Conservation (phyloP, 1,139 yeast genomes). For the Meyerozyma smithsonii region DNA sequence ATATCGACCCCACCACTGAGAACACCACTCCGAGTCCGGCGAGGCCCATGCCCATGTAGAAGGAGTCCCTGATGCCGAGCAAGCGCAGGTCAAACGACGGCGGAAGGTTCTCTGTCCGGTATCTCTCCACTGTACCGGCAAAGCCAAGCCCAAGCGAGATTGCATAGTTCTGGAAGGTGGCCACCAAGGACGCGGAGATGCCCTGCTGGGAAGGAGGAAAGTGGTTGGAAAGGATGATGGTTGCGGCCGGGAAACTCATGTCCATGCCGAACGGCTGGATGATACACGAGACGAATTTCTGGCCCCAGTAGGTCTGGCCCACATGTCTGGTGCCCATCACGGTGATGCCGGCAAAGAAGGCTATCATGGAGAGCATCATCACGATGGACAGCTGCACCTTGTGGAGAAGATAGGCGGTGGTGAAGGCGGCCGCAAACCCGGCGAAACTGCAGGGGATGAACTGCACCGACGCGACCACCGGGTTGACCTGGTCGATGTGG, state of each 20-base stretch:
- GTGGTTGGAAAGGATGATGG: slow-evolving; percentile 45
- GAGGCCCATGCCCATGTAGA: slow-evolving; percentile 48
- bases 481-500: slow-evolving; percentile 24
- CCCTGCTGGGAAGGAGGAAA: slow-evolving; percentile 57
- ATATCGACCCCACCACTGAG: slow-evolving; percentile 12
- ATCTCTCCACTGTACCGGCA: slow-evolving; percentile 57
- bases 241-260: slow-evolving; percentile 60
- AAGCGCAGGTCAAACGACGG: slow-evolving; percentile 20
- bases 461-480: slow-evolving; percentile 36
- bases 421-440: slow-evolving; percentile 44
- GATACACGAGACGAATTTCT: slow-evolving; percentile 43
- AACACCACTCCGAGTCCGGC: slow-evolving; percentile 41
- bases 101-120: slow-evolving; percentile 28
- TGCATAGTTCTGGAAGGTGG: slow-evolving; percentile 59
- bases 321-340: slow-evolving; percentile 43
- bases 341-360: slow-evolving; percentile 36
- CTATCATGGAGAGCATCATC: slow-evolving; percentile 41
- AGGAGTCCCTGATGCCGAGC: slow-evolving; percentile 40
- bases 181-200: slow-evolving; percentile 58
- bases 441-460: slow-evolving; percentile 34
- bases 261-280: slow-evolving; percentile 61
- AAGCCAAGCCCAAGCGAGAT: slow-evolving; percentile 61
- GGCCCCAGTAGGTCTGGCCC: slow-evolving; percentile 50
- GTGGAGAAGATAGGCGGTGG: slow-evolving; percentile 35
- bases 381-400: slow-evolving; percentile 37